Conservation (phyloP, 306 rosid genomes). For the Psophocarpus tetragonolobus region DNA sequence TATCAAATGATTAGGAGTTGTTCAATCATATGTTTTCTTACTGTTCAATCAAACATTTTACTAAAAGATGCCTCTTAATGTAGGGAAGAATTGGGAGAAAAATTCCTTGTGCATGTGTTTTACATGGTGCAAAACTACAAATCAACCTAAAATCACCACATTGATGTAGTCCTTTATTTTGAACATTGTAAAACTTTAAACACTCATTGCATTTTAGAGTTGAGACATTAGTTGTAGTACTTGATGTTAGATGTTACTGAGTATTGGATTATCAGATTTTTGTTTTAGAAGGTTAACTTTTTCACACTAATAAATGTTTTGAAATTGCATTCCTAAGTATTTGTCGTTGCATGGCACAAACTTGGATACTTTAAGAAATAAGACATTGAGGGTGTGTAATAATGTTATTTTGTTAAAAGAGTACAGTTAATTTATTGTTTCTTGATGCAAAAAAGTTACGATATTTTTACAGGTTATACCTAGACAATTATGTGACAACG, state of each 20-base stretch:
- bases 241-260: neutral
- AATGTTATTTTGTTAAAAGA: neutral
- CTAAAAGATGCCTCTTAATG: too few relatives aligned
- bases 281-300: neutral
- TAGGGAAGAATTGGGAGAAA: neutral
- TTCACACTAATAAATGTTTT: neutral
- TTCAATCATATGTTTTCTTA: neutral
- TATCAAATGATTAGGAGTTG: neutral
- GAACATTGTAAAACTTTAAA: too few relatives aligned
- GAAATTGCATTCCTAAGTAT: neutral
- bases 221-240: neutral
- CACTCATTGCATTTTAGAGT: too few relatives aligned
- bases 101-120: conserved; percentile 1
- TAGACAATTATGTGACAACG: conserved; percentile 95
- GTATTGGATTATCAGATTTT: neutral
- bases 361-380: neutral
- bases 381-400: conserved; percentile 1
- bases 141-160: neutral
- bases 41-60: too few relatives aligned
- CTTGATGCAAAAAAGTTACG: conserved; percentile 15
- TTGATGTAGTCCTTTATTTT: neutral
- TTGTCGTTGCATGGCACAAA: neutral
- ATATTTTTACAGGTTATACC: conserved; percentile 79
- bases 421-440: conserved; percentile 1
- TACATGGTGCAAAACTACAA: neutral